Conservation (phyloP, 495 filamentous ascomycete species). For the Chaetomium tenue region DNA sequence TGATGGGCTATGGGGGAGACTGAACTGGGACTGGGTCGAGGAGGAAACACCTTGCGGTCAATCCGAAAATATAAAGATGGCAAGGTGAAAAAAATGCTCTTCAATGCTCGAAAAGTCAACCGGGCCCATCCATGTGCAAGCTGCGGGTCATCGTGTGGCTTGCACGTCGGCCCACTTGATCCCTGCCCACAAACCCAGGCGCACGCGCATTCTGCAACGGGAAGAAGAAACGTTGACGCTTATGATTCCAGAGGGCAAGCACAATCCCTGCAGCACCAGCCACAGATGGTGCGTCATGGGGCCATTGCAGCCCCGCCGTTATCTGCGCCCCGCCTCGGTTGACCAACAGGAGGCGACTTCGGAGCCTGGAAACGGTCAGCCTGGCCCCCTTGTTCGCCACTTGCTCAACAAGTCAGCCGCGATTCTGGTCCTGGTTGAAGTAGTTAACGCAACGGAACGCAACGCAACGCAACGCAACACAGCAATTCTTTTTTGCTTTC, state of each 20-base stretch:
- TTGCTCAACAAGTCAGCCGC: background rate
- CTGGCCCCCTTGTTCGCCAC: background rate
- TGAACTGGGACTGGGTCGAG: background rate
- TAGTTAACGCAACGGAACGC: too few species aligned
- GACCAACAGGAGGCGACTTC: constrained; percentile 9
- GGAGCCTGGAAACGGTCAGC: background rate
- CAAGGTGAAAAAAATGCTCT: constrained; percentile 22
- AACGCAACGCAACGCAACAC: background rate
- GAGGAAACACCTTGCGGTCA: constrained; percentile 17
- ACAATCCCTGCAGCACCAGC: constrained; percentile 18
- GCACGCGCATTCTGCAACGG: constrained; percentile 3
- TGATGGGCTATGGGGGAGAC: background rate
- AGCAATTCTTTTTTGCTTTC: background rate
- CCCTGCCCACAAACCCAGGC: background rate
- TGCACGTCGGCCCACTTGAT: constrained; percentile 15
- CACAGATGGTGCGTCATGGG: constrained; percentile 28
- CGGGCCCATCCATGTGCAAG: constrained; percentile 24
- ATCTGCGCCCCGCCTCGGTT: constrained; percentile 6
- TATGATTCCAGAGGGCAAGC: background rate
- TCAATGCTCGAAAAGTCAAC: constrained; percentile 26
- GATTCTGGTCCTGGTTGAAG: too few species aligned
- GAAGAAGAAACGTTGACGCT: background rate
- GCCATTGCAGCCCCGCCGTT: constrained; percentile 3
- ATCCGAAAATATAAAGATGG: constrained; percentile 3
- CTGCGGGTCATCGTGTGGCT: constrained; percentile 25